These are phyloP conservation scores for Gremmenia infestans DNA, from an alignment of 2,329 filamentous ascomycete species.

Conservation along the genomic window DNA sequence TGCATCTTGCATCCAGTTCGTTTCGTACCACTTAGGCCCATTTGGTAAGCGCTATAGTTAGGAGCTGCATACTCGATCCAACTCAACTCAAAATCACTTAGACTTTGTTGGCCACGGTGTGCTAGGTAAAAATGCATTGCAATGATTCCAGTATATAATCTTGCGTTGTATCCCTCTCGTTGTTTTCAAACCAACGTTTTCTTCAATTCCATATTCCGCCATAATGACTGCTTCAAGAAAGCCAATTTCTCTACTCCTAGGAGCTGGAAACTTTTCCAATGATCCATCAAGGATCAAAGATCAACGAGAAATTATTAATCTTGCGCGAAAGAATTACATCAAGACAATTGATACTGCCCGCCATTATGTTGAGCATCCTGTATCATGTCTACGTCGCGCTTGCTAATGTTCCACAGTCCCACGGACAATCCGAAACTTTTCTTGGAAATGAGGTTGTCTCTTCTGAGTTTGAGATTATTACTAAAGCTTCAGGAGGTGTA, in stretches of 20 bases:
- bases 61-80: too few relatives aligned
- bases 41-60: too few relatives aligned
- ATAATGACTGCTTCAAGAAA: neutral
- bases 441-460: slow-evolving; percentile 7
- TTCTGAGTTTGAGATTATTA: slow-evolving; percentile 9
- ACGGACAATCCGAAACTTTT: slow-evolving; percentile 6
- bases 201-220: neutral
- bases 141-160: too few relatives aligned
- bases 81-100: too few relatives aligned
- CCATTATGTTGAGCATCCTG: slow-evolving; percentile 4
- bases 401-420: neutral
- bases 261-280: neutral
- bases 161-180: too few relatives aligned
- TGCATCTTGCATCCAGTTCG: too few relatives aligned
- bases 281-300: neutral
- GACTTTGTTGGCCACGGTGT: too few relatives aligned
- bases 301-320: slow-evolving; percentile 4
- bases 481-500: slow-evolving; percentile 4
- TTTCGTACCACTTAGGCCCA: too few relatives aligned
- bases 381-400: neutral
- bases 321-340: slow-evolving; percentile 4
- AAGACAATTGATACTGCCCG: slow-evolving; percentile 8
- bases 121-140: too few relatives aligned
- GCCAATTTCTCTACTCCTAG: neutral
- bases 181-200: too few relatives aligned